Percentiles rank a stretch among this genome's conserved stretches.
phyloP scores from a whole-genome alignment of 805 yeast species.

The Saccharomycopsis microspora region DNA sequence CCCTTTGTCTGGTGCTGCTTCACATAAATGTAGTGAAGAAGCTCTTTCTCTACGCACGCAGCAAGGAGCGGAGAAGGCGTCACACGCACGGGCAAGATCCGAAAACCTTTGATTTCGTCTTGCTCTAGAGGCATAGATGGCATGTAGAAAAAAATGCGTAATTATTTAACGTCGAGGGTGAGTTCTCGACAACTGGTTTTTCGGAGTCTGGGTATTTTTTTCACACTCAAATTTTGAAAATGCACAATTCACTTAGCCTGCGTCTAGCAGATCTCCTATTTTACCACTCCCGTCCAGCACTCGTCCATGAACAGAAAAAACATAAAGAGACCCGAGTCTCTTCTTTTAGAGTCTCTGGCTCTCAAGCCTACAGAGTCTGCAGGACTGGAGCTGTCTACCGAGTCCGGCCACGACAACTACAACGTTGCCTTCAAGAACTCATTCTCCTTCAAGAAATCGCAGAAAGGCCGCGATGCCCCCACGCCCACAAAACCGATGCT shows the following conservation, averaged over 20 bases:
- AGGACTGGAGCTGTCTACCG: background rate
- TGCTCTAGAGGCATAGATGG: background rate
- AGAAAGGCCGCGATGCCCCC: background rate
- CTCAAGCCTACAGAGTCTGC: constrained; percentile 1
- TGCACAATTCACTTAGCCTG: too few relatives aligned
- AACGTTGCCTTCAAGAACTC: constrained; percentile 15
- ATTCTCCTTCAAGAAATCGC: constrained; percentile 10
- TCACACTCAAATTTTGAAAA: too few relatives aligned
- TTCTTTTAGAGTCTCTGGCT: constrained; percentile 7
- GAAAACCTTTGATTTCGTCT: constrained; percentile 47
- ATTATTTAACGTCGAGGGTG: too few relatives aligned
- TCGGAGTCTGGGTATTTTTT: too few relatives aligned
- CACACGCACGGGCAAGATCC: constrained; percentile 36
- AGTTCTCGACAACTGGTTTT: too few relatives aligned
- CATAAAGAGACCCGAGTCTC: constrained; percentile 15
- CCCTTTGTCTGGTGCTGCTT: constrained; percentile 42
- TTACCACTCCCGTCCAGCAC: too few relatives aligned
- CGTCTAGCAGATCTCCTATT: too few relatives aligned
- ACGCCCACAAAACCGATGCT: background rate
- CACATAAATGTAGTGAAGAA: constrained; percentile 47
- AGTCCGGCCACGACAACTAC: constrained; percentile 5
- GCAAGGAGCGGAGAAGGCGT: constrained; percentile 21
- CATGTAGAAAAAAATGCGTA: too few relatives aligned
- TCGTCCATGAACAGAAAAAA: constrained; percentile 14
- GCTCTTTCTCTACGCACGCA: constrained; percentile 17